Conservation (phyloP, 129 eudicot species). For the Helianthus tuberosus region DNA sequence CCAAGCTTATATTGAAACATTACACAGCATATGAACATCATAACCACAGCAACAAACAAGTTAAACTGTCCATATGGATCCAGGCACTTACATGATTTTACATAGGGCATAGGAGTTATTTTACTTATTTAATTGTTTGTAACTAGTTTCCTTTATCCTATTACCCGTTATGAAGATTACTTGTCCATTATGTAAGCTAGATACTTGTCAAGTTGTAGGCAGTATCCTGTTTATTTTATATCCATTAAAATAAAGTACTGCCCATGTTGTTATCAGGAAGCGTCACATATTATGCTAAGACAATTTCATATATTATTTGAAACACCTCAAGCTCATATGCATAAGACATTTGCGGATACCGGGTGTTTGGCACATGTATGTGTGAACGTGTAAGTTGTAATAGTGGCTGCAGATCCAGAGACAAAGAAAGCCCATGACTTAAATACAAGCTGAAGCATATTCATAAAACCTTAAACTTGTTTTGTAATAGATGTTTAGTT, state of each 20-base stretch:
- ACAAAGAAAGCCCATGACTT: not conserved
- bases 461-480: not conserved
- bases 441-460: constrained; percentile 2
- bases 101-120: not conserved
- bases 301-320: not conserved
- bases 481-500: not conserved
- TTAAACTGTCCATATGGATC: not conserved
- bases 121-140: not conserved
- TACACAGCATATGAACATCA: not conserved
- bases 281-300: constrained; percentile 3
- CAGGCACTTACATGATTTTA: not conserved
- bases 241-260: not conserved
- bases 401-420: not conserved
- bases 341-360: constrained; percentile 1
- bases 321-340: not conserved
- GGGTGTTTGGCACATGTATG: not conserved
- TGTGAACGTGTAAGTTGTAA: not conserved
- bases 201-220: not conserved
- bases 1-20: constrained; percentile 8
- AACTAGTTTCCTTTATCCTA: not conserved
- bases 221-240: not conserved
- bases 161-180: not conserved
- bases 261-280: not conserved
- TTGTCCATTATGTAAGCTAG: not conserved
- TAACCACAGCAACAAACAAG: not conserved